These are phyloP conservation scores for Agaricus sinodeliciosus DNA, from an alignment of 768 basidiomycete species.

Conservation along the genomic window DNA sequence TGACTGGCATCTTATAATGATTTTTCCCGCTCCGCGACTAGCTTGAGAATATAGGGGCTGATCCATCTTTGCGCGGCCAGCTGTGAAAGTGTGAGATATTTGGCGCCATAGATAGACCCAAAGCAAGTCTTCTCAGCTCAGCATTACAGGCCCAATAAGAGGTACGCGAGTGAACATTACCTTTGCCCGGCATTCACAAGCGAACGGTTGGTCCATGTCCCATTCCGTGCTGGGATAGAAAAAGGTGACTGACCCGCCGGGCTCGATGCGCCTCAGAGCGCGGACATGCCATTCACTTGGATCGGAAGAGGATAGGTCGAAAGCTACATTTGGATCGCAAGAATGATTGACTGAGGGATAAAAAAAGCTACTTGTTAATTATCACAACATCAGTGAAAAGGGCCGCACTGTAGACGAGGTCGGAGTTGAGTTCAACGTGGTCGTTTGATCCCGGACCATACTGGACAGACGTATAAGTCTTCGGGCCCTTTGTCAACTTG, in stretches of 20 bases:
- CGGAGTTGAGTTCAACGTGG: slow-evolving; percentile 53
- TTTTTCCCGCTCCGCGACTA: slow-evolving; percentile 21
- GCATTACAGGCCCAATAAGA: background rate
- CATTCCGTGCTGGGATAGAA: slow-evolving; percentile 69
- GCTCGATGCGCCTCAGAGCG: slow-evolving; percentile 33
- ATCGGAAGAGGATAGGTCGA: slow-evolving; percentile 41
- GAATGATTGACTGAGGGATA: slow-evolving; percentile 47
- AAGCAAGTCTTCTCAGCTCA: slow-evolving; percentile 34
- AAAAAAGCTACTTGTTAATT: background rate
- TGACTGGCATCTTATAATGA: background rate
- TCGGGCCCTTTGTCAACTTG: slow-evolving; percentile 21
- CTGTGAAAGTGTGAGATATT: slow-evolving; percentile 29
- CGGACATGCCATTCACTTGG: slow-evolving; percentile 41
- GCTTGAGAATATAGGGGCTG: slow-evolving; percentile 35
- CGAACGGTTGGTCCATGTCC: slow-evolving; percentile 60
- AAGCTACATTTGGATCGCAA: slow-evolving; percentile 51
- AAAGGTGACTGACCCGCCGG: slow-evolving; percentile 41
- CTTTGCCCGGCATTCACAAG: slow-evolving; percentile 40
- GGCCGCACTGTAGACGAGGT: slow-evolving; percentile 48
- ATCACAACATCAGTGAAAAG: background rate
- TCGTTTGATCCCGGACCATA: slow-evolving; percentile 37
- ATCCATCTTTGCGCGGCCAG: slow-evolving; percentile 30
- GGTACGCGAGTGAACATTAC: slow-evolving; percentile 16
- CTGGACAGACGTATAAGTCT: slow-evolving; percentile 48
- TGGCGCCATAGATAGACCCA: slow-evolving; percentile 39